These are phyloP conservation scores for Erodium trifolium DNA, from an alignment of 441 rosid species.

Conservation along the genomic window DNA sequence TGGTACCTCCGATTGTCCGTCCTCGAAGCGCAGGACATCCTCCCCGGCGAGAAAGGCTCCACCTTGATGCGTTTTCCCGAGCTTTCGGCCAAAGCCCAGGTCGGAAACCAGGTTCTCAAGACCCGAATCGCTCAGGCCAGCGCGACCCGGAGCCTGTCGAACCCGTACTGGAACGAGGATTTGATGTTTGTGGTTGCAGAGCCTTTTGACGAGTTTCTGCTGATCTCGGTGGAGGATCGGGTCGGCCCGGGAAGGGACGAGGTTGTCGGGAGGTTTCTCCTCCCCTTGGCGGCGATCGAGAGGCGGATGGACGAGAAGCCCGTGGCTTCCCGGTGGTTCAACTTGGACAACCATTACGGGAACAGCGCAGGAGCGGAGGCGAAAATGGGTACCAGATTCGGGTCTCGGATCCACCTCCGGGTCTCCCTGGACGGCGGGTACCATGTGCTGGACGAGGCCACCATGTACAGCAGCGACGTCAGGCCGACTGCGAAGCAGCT, in stretches of 20 bases:
- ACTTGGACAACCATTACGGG: constrained; percentile 50
- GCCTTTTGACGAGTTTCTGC: constrained; percentile 57
- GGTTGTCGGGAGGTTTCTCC: constrained; percentile 38
- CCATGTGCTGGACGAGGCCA: constrained; percentile 90
- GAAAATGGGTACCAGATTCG: constrained; percentile 28
- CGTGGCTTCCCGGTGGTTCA: constrained; percentile 47
- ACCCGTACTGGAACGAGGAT: constrained; percentile 47
- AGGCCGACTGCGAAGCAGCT: constrained; percentile 78
- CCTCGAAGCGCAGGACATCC: constrained; percentile 67
- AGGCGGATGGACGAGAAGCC: constrained; percentile 64
- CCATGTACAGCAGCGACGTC: constrained; percentile 78
- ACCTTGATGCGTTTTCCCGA: constrained; percentile 39
- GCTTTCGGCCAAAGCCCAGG: constrained; percentile 45
- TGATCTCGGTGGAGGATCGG: constrained; percentile 53
- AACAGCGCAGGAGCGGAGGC: constrained; percentile 51
- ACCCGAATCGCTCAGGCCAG: constrained; percentile 46
- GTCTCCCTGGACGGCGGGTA: constrained; percentile 82
- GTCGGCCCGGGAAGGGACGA: constrained; percentile 48
- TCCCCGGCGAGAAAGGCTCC: constrained; percentile 44
- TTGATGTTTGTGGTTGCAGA: constrained; percentile 40
- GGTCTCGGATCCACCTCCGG: constrained; percentile 74
- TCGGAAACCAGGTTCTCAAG: constrained; percentile 50
- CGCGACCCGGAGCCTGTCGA: constrained; percentile 25
- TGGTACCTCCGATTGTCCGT: constrained; percentile 70
- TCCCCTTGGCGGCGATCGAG: constrained; percentile 44